These are phyloP conservation scores for Aspergillus sp. DNA, from an alignment of 2,329 filamentous ascomycete genomes.

Conservation along the genomic window DNA sequence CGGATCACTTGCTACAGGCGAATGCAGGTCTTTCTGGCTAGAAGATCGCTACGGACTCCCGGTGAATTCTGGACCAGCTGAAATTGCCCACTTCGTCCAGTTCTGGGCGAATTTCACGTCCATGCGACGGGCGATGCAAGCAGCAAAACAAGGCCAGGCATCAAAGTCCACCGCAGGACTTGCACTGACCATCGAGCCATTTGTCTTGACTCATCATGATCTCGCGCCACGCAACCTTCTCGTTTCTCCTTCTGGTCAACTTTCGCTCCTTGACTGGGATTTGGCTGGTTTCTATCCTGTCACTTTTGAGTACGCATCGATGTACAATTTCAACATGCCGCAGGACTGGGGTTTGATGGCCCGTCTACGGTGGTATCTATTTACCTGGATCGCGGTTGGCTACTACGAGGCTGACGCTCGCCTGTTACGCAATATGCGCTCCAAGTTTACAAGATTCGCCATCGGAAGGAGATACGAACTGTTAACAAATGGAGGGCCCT, in stretches of 20 bases:
- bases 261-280: conserved; percentile 20
- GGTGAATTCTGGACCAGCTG: conserved; percentile 11
- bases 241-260: conserved; percentile 14
- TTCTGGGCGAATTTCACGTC: conserved; percentile 23
- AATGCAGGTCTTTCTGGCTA: conserved; percentile 21
- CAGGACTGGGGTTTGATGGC: conserved; percentile 17
- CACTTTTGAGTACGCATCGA: conserved; percentile 18
- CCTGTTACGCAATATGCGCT: neutral
- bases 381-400: conserved; percentile 27
- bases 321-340: conserved; percentile 19
- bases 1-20: conserved; percentile 18
- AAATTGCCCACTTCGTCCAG: conserved; percentile 18
- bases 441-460: neutral
- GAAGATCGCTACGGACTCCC: conserved; percentile 23
- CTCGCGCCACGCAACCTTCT: conserved; percentile 21
- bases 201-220: conserved; percentile 22
- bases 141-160: neutral
- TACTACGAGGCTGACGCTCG: neutral
- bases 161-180: neutral
- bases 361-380: conserved; percentile 68
- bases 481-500: neutral
- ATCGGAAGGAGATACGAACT: neutral
- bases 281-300: conserved; percentile 17
- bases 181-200: conserved; percentile 1
- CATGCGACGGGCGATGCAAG: conserved; percentile 14